Conservation (phyloP, 352 stramenopile species). For the Phytopythium ostracodes region DNA sequence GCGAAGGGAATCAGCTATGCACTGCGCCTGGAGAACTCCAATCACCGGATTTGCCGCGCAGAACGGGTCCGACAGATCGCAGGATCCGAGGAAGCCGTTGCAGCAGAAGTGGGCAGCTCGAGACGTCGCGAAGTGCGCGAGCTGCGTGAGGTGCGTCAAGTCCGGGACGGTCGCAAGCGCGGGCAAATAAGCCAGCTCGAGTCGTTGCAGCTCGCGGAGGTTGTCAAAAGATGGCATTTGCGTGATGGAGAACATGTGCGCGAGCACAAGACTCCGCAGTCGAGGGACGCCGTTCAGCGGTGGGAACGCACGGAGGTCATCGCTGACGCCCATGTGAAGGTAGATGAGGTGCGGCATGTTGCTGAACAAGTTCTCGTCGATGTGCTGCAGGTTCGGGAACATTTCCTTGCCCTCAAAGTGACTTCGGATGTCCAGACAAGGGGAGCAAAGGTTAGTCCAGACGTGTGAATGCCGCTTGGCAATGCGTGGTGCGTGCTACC, state of each 20-base stretch:
- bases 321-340: constrained; percentile 11
- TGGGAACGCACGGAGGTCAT: constrained; percentile 10
- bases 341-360: constrained; percentile 16
- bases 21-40: constrained; percentile 8
- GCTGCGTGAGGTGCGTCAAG: constrained; percentile 10
- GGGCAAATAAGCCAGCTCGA: constrained; percentile 12
- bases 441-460: too few species aligned
- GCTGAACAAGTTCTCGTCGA: constrained; percentile 19
- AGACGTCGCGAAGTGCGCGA: constrained; percentile 12
- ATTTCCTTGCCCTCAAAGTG: constrained; percentile 14
- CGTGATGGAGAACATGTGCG: constrained; percentile 12
- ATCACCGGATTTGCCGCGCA: constrained; percentile 13
- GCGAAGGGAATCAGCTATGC: constrained; percentile 2
- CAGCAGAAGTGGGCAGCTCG: constrained; percentile 17
- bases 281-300: constrained; percentile 12
- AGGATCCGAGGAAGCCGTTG: constrained; percentile 28
- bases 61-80: constrained; percentile 19
- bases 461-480: background rate
- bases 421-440: constrained; percentile 1
- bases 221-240: constrained; percentile 16
- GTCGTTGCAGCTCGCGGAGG: constrained; percentile 9
- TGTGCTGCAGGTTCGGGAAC: background rate
- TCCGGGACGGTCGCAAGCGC: constrained; percentile 15
- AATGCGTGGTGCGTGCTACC: too few species aligned
- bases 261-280: constrained; percentile 18